Base-by-base conservation (phyloP, 83 land plant genomes). In the Thuja plicata region DNA sequence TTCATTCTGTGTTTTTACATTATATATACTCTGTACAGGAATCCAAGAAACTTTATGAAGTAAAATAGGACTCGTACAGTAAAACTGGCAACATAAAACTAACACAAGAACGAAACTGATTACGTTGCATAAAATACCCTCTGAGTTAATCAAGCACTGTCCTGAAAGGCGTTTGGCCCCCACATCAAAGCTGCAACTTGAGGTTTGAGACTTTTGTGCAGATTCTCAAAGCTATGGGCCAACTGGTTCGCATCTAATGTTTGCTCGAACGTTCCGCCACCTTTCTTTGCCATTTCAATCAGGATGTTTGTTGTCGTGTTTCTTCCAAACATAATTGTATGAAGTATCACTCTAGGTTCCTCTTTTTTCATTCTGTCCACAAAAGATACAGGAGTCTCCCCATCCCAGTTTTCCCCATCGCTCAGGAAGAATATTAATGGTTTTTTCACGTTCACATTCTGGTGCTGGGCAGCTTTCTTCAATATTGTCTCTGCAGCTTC, bases 281-380 rank as follows among this genome's bases (percentile, higher is more conserved):
- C 55, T 1, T 0, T 8, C 21, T 11, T 27, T 84, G 55, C 55
- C 86, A 84, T 84, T 84, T 45, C 11, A 3, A 7, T 16, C 21
- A 91, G 77, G 41, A 88, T 88, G 21, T 5, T 40, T 7, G 11
- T 38, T 1, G 89, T 43, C 3, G 45, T 43, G 73, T 1, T 90
- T 86, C 6, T 55, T 21, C 91, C 91, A 80, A 86, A 90, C 93
- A 90, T 85, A 32, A 91, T 88, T 10, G 91, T 91, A 32, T 90
- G 91, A 35, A 90, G 21, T 45, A 19, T 21, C 35, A 91, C 40
- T 41, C 87, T 41, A 15, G 91, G 88, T 15, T 90, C 88, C 0
- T 10, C 3, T 27, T 8, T 70, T 45, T 57, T 90, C 89, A 91
- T 17, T 17, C 0, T 73, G 2, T 60, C 37, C 43, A 91, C 91